phyloP scores from a whole-genome alignment of 2,329 filamentous ascomycete species.

The Cytospora leucostoma region DNA sequence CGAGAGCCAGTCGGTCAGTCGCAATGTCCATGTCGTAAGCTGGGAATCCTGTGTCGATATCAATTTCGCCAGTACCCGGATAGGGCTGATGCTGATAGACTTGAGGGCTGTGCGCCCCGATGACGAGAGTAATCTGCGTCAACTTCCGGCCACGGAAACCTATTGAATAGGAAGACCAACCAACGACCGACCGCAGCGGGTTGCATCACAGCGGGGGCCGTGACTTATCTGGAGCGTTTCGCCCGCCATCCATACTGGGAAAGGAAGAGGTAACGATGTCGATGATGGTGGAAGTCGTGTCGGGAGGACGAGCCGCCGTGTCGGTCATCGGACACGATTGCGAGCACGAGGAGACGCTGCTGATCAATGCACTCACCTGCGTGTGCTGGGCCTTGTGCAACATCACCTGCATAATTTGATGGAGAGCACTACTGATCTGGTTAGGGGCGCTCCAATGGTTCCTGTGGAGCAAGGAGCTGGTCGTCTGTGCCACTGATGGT shows the following conservation, averaged over 20 bases:
- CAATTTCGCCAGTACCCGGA: not conserved
- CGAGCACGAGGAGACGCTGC: too few relatives aligned
- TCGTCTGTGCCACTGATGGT: not conserved
- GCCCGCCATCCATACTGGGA: not conserved
- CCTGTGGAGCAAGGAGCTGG: not conserved
- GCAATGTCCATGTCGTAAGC: not conserved
- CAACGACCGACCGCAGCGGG: not conserved
- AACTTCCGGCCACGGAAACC: not conserved
- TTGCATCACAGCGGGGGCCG: constrained; percentile 1
- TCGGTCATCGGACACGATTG: too few relatives aligned
- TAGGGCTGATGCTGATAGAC: not conserved
- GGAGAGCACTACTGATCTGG: not conserved
- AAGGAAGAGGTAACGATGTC: not conserved
- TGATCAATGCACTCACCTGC: too few relatives aligned
- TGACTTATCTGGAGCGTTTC: not conserved
- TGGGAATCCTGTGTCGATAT: not conserved
- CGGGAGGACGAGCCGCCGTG: too few relatives aligned
- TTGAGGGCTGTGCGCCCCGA: not conserved
- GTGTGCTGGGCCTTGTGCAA: not conserved
- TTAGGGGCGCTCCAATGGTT: not conserved
- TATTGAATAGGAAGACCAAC: not conserved
- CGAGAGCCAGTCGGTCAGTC: not conserved
- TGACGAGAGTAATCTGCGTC: not conserved
- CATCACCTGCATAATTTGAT: not conserved
- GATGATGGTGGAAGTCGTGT: too few relatives aligned